Base-by-base conservation (phyloP, 1,139 yeast species). In the Geotrichum cucujoidarum region DNA sequence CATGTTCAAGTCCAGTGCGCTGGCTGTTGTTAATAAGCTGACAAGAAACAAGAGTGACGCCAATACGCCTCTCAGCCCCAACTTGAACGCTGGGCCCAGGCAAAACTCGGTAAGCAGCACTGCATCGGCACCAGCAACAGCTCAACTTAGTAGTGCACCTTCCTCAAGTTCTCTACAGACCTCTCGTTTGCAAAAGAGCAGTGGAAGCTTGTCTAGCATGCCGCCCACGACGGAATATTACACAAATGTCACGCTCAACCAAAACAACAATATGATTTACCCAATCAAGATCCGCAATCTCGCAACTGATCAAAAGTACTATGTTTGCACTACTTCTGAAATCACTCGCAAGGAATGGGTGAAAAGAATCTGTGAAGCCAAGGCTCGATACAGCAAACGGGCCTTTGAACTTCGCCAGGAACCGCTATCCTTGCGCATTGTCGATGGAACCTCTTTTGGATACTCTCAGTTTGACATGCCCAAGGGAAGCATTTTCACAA, bases 1-100 rank as follows among this genome's bases (percentile, higher is more conserved):
- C 2, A 66, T 64, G 13, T 58, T 61, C 17, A 64, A 62, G 45
- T 57, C 62, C 6, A 42, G 24, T 22, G 40, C 45, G 6, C 29
- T 24, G 36, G 48, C 48, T 2, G 38, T 48, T 16, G 45, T 40
- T 6, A 40, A 29, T 34, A 41, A 45, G 18, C 33, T 49, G 14
- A 45, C 48, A 18, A 31, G 51, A n/a, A 43, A 40, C 33, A 42
- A 40, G 27, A 39, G 46, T 29, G 47, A 47, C 14, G 38, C 41
- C 16, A n/a, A n/a, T n/a, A n/a, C n/a, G n/a, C n/a, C n/a, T n/a
- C n/a, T n/a, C n/a, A 24, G 27, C 27, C 27, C 27, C 27, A 6
- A 24, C 6, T n/a, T n/a, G n/a, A 6, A 24, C 27, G 8, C 27
- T 10, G 36, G 32, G 4, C 30, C 45, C 6, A 25, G 47, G 6